Evolutionary conservation across 352 stramenopile species (phyloP), one percentile per base, ranked within the genome.

Genomic region (Globisporangium recalcitrans): DNA sequence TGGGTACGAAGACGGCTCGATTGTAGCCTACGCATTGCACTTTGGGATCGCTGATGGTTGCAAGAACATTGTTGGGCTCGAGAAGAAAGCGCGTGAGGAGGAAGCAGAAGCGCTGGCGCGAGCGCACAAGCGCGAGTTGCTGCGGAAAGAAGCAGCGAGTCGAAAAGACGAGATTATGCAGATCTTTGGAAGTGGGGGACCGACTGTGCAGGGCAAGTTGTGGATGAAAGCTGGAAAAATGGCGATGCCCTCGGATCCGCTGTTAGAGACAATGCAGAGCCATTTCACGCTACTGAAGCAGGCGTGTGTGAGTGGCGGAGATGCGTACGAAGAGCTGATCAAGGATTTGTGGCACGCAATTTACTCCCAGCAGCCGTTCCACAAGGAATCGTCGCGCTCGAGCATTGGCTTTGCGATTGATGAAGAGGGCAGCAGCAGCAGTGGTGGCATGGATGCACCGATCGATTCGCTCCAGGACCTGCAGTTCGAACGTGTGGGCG

Each of bases 21-120:
- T 95, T 29, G 81, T 93, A 16, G 82, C 83, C 16, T 93, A 93
- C 42, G 85, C 85, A 22, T 69, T 95, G 58, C 85, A 93, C 66
- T 95, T 88, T 55, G 85, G 85, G 32, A 76, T 95, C 57, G 72
- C 79, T 14, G 82, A 93, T 65, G 80, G 78, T 19, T 90, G 82
- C 61, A 89, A 89, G 60, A 88, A 82, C 63, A 65, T 80, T 4
- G 73, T 81, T 0, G 78, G 78, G 26, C 48, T 92, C 32, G 84
- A 93, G 58, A 88, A 88, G 38, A 80, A 85, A 60, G 85, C 85
- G 34, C 74, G 83, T 3, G 82, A 90, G 63, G 74, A 87, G 34
- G 85, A 92, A 64, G 83, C 82, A n/a, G 80, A 85, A 54, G 85
- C 85, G 19, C 70, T 95, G 55, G 83, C 85, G 13, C 81, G 84